Evolutionary conservation across 495 filamentous ascomycete species (phyloP), one percentile per base, ranked within the genome.

Genomic region (Oidiodendron maius): DNA sequence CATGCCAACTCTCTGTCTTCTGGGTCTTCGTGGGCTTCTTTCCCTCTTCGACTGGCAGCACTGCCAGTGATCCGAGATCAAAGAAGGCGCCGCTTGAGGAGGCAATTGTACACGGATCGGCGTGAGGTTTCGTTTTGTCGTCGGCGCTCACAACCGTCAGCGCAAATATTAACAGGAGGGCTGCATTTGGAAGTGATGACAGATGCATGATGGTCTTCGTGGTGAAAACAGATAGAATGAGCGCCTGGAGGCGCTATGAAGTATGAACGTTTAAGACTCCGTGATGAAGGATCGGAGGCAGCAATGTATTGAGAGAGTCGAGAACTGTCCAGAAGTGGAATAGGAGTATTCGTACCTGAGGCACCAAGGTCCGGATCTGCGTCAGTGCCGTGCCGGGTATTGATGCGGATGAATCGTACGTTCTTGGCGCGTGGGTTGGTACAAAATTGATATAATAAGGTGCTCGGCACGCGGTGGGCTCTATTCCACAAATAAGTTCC

Each of bases 71-170:
- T 56, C 83, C 84, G 43, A 99, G 73, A 61, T 99, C 93, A 69
- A 88, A 97, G 77, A 90, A 97, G 45, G 85, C 71, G 40, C 89
- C 90, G 30, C 69, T 76, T 4, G 81, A 71, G n/a, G 86, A 89
- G 42, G 82, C 83, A 11, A 87, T 83, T 4, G 91, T 91, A 63
- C 94, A 97, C 12, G 89, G 81, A 15, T 60, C 52, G 64, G 59
- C 9, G 64, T 66, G 15, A 62, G 58, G 10, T 34, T 59, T 57
- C 32, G 56, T 42, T 36, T 65, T 59, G 9, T 66, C 56, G 32
- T 64, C 61, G 30, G 64, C 51, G 47, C 54, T 48, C 40, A 64
- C 51, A 43, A 55, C 46, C 23, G 58, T 45, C 40, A 62, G 40
- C 39, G 62, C 59, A 32, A 71, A 60, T 16, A 64, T 51, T 35